Percentiles rank a stretch among this genome's conserved stretches.
Conservation (phyloP, 2,329 filamentous ascomycete species). For the Cladophialophora immunda region DNA sequence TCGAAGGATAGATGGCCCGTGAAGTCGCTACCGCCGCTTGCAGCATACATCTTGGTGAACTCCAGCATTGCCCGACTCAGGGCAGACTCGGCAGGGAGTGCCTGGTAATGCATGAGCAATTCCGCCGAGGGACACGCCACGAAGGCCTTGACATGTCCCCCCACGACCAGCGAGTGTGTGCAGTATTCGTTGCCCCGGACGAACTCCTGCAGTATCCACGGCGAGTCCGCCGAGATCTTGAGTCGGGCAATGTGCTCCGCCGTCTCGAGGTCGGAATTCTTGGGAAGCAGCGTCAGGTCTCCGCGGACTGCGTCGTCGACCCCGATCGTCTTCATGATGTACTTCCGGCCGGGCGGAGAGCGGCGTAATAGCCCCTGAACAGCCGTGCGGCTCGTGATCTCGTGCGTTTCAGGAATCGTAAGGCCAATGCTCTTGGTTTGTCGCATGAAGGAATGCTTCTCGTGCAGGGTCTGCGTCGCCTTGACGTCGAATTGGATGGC, state of each 20-base stretch:
- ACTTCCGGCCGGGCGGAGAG: slow-evolving; percentile 54
- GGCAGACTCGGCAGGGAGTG: slow-evolving; percentile 63
- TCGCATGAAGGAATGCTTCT: slow-evolving; percentile 72
- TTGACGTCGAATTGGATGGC: slow-evolving; percentile 70
- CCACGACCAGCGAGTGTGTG: slow-evolving; percentile 74
- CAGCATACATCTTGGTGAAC: slow-evolving; percentile 69
- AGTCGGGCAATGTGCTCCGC: slow-evolving; percentile 63
- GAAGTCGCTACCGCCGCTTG: slow-evolving; percentile 58
- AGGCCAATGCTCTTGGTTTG: slow-evolving; percentile 65
- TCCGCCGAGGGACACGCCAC: slow-evolving; percentile 71
- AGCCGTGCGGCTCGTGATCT: slow-evolving; percentile 63
- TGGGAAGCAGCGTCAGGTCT: slow-evolving; percentile 72
- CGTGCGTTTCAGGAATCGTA: slow-evolving; percentile 61
- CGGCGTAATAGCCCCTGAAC: slow-evolving; percentile 62
- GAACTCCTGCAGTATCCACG: slow-evolving; percentile 76
- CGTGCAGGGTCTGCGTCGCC: slow-evolving; percentile 67
- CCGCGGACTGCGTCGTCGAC: slow-evolving; percentile 68
- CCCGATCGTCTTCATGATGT: slow-evolving; percentile 72
- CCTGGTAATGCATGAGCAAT: slow-evolving; percentile 72
- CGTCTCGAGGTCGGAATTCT: slow-evolving; percentile 62
- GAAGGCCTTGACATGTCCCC: slow-evolving; percentile 71
- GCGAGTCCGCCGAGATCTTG: slow-evolving; percentile 61
- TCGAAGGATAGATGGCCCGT: slow-evolving; percentile 79
- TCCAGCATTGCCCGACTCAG: slow-evolving; percentile 68
- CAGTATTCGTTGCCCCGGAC: slow-evolving; percentile 73